Conservation (phyloP, 2,329 filamentous ascomycete species). For the Cadophora sp. region DNA sequence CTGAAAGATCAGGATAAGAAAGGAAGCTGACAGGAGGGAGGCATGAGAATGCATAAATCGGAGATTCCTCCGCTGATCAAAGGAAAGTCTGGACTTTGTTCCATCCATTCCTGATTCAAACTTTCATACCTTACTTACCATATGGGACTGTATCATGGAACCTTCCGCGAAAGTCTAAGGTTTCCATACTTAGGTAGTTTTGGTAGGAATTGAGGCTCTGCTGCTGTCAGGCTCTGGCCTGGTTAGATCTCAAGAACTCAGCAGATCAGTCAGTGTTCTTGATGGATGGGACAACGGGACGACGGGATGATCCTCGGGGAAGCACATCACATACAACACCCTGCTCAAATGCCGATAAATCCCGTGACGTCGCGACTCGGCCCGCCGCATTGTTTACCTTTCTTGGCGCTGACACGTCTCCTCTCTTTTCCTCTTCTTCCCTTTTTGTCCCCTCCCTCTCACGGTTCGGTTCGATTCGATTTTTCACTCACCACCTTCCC, state of each 20-base stretch:
- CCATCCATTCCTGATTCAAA: not conserved
- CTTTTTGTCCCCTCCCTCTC: not conserved
- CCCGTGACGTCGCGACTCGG: slow-evolving; percentile 9
- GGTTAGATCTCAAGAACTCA: not conserved
- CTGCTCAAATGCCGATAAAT: not conserved
- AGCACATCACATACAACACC: not conserved
- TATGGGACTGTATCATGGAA: not conserved
- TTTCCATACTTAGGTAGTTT: too few relatives aligned
- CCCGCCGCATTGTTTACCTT: not conserved
- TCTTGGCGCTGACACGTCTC: slow-evolving; percentile 15
- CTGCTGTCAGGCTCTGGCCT: too few relatives aligned
- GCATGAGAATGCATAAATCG: not conserved
- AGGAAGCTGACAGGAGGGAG: not conserved
- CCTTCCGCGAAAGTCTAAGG: not conserved
- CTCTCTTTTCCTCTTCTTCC: not conserved
- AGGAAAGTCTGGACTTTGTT: not conserved
- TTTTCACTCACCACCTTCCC: not conserved
- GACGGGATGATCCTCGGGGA: not conserved
- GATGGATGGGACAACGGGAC: too few relatives aligned
- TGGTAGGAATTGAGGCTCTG: not conserved
- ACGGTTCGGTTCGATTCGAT: not conserved
- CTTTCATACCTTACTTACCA: too few relatives aligned
- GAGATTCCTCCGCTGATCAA: not conserved
- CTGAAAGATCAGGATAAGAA: not conserved
- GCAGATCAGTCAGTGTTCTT: too few relatives aligned